Evolutionary conservation across 1,284 basidiomycete species (phyloP).

Genomic region (Ceratobasidium sp.): DNA sequence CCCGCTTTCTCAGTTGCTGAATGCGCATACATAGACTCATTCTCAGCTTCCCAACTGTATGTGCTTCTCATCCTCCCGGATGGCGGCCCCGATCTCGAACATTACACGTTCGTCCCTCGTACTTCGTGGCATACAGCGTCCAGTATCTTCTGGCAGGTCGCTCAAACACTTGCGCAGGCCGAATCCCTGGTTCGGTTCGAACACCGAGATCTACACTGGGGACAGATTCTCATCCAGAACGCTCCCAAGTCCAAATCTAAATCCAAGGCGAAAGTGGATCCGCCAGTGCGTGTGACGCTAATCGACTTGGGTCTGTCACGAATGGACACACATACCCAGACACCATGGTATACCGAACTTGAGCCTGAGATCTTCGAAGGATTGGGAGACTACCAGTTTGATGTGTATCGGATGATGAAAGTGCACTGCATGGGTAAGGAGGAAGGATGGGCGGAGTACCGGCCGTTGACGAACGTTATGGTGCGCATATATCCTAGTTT

Average conservation of each 20-base stretch:
- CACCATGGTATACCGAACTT: slow-evolving; percentile 58
- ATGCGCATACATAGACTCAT: slow-evolving; percentile 67
- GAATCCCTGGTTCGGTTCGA: slow-evolving; percentile 88
- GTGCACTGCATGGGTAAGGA: slow-evolving; percentile 59
- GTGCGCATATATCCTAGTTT: slow-evolving; percentile 53
- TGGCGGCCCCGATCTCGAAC: slow-evolving; percentile 90
- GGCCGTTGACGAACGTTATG: slow-evolving; percentile 78
- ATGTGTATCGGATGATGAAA: slow-evolving; percentile 92
- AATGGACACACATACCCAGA: slow-evolving; percentile 63
- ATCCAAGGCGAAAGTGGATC: slow-evolving; percentile 72
- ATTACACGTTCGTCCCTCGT: slow-evolving; percentile 71
- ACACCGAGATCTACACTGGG: slow-evolving; percentile 98
- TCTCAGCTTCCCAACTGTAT: slow-evolving; percentile 82
- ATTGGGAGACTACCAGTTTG: slow-evolving; percentile 93
- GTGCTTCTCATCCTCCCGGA: slow-evolving; percentile 90
- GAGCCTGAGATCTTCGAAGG: slow-evolving; percentile 88
- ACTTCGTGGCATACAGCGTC: slow-evolving; percentile 87
- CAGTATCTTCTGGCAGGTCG: slow-evolving; percentile 91
- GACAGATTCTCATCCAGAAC: slow-evolving; percentile 90
- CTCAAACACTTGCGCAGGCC: slow-evolving; percentile 79
- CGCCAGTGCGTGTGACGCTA: slow-evolving; percentile 66
- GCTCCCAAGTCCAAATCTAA: slow-evolving; percentile 52
- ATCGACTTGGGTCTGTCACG: slow-evolving; percentile 96
- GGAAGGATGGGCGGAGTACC: slow-evolving; percentile 75
- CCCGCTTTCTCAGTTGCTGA: no score